Conservation (phyloP, 305 asterid genomes). For the Stenogyne calaminthoides region DNA sequence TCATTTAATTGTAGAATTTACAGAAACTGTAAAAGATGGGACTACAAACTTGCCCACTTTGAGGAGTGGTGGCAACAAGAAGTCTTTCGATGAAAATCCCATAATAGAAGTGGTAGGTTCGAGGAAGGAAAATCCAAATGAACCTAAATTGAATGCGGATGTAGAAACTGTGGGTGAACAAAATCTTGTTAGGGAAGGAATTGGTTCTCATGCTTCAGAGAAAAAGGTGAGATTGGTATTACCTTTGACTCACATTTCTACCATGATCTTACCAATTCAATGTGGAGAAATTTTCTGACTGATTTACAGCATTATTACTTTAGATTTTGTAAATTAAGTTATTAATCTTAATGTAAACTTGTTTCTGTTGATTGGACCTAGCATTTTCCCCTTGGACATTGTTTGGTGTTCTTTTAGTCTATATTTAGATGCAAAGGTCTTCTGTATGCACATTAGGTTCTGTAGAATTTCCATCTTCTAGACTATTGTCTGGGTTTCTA, state of each 20-base stretch:
- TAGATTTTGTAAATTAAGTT: background rate
- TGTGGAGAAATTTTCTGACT: background rate
- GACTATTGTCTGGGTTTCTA: background rate
- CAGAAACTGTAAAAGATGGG: slow-evolving; percentile 49
- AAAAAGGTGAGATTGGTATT: slow-evolving; percentile 49
- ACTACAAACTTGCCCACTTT: slow-evolving; percentile 31
- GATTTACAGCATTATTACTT: background rate
- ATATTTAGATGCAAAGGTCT: background rate
- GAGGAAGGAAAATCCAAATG: slow-evolving; percentile 28
- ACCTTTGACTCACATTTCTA: background rate
- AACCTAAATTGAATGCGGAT: slow-evolving; percentile 27
- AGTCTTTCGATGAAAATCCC: slow-evolving; percentile 46
- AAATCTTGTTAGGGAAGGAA: background rate
- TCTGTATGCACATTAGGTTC: background rate
- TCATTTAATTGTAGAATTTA: slow-evolving; percentile 4
- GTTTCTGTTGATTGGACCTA: slow-evolving; percentile 4
- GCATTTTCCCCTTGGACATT: background rate
- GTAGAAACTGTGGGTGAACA: too few species aligned
- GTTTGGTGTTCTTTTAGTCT: background rate
- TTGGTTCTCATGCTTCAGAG: slow-evolving; percentile 22
- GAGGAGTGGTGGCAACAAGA: slow-evolving; percentile 18
- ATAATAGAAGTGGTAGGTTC: slow-evolving; percentile 51
- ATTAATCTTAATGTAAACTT: background rate
- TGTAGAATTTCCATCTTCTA: background rate
- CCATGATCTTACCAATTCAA: background rate